Percentiles rank a stretch among this genome's conserved stretches.
These are phyloP conservation scores for Nemania sp. DNA, from an alignment of 2,329 filamentous ascomycete species.

Conservation along the genomic window DNA sequence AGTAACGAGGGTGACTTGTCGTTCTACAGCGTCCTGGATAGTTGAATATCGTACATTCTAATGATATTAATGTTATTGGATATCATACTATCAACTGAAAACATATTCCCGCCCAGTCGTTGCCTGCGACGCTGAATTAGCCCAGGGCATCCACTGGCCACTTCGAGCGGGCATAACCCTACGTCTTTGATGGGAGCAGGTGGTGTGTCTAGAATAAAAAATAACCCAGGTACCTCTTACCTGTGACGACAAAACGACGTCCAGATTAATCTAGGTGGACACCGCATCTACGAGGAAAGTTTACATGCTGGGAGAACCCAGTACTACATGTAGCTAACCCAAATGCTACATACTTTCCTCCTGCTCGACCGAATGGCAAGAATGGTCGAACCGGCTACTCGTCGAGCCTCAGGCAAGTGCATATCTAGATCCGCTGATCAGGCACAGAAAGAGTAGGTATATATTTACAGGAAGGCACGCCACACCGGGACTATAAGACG, in stretches of 20 bases:
- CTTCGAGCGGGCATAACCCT: no score
- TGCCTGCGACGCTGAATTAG: not conserved
- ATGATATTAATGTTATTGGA: not conserved
- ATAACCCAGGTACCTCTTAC: not conserved
- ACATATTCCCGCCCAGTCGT: not conserved
- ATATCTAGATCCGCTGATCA: no score
- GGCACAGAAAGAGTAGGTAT: no score
- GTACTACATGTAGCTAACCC: no score
- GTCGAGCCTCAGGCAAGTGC: no score
- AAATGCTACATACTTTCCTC: no score
- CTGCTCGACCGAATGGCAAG: no score
- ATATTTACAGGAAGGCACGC: conserved; percentile 4
- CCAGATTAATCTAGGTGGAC: no score
- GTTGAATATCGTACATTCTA: not conserved
- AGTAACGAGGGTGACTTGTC: not conserved
- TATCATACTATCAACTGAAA: not conserved
- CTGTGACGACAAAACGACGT: not conserved
- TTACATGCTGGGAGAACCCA: no score
- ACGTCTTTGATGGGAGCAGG: not conserved
- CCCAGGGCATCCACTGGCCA: not conserved
- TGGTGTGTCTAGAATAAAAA: not conserved
- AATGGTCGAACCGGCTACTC: no score
- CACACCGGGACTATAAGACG: not conserved
- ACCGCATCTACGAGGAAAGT: no score
- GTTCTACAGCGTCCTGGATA: not conserved